phyloP scores from a whole-genome alignment of 768 basidiomycete genomes.

The Amylocystis lapponica region DNA sequence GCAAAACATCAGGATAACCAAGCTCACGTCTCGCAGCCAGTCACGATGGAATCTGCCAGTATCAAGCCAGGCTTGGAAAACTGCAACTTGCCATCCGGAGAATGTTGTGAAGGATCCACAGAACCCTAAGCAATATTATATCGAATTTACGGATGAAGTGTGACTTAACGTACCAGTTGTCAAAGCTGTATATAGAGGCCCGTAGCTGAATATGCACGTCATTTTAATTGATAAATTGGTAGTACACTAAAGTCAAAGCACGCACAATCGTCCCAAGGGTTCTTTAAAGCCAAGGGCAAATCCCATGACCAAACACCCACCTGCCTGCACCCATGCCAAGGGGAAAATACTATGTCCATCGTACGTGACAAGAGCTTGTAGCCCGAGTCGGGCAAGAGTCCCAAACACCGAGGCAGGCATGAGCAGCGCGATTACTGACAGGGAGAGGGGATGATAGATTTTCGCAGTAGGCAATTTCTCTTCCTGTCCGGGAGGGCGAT shows the following conservation, averaged over 20 bases:
- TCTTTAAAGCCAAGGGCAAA: constrained; percentile 64
- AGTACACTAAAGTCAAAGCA: neutral
- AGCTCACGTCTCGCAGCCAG: constrained; percentile 68
- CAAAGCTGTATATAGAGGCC: constrained; percentile 80
- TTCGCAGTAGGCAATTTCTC: constrained; percentile 30
- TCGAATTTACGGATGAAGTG: neutral
- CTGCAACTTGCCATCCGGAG: constrained; percentile 89
- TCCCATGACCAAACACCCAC: constrained; percentile 93
- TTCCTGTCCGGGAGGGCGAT: constrained; percentile 32
- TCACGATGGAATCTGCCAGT: constrained; percentile 44
- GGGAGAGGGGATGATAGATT: constrained; percentile 48
- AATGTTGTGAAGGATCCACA: constrained; percentile 97
- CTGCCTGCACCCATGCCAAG: constrained; percentile 77
- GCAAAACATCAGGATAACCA: neutral
- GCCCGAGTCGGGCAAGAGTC: constrained; percentile 74
- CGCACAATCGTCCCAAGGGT: constrained; percentile 72
- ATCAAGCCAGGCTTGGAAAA: constrained; percentile 85
- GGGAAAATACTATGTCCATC: constrained; percentile 73
- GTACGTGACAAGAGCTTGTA: constrained; percentile 69
- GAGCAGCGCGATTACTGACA: constrained; percentile 63
- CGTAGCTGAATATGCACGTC: constrained; percentile 51
- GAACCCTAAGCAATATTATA: constrained; percentile 49
- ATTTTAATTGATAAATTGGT: neutral
- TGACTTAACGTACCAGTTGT: constrained; percentile 62
- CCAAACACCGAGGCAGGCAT: constrained; percentile 83